phyloP scores from a whole-genome alignment of 1,139 yeast genomes.

The Taphrina sp. region DNA sequence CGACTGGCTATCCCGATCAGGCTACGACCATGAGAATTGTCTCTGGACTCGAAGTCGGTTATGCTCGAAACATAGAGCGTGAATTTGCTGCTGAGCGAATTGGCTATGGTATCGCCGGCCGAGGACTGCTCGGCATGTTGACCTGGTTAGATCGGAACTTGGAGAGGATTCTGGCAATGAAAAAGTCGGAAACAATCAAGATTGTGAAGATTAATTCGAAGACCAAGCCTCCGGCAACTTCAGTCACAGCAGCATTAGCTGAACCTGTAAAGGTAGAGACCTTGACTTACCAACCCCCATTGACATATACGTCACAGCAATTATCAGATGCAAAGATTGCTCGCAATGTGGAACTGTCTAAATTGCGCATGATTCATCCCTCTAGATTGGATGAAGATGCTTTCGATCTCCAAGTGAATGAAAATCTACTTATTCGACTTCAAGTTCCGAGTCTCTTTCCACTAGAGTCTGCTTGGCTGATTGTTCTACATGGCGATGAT shows the following conservation, averaged over 20 bases:
- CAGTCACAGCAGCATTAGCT: not conserved
- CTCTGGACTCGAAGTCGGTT: conserved; percentile 72
- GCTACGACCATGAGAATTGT: conserved; percentile 48
- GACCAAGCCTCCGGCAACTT: not conserved
- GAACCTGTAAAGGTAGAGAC: not conserved
- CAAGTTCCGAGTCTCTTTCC: conserved; percentile 22
- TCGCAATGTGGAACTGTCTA: conserved; percentile 8
- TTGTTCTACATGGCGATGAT: conserved; percentile 18
- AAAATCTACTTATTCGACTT: not conserved
- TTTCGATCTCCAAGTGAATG: conserved; percentile 4
- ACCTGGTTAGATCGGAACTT: conserved; percentile 58
- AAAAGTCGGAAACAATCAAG: conserved; percentile 58
- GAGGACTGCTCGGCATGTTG: conserved; percentile 53
- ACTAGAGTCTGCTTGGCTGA: conserved; percentile 18
- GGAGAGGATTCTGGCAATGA: conserved; percentile 58
- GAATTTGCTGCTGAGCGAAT: conserved; percentile 52
- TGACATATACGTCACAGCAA: not conserved
- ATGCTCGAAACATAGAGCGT: conserved; percentile 60
- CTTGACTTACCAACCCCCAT: not conserved
- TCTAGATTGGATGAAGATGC: conserved; percentile 1
- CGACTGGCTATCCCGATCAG: conserved; percentile 54
- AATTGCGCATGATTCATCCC: conserved; percentile 17
- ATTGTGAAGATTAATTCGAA: too few species aligned
- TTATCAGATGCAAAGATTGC: not conserved
- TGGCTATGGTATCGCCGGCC: conserved; percentile 18